Conservation (phyloP, 2,329 filamentous ascomycete species). For the Fusarium irregulare region DNA sequence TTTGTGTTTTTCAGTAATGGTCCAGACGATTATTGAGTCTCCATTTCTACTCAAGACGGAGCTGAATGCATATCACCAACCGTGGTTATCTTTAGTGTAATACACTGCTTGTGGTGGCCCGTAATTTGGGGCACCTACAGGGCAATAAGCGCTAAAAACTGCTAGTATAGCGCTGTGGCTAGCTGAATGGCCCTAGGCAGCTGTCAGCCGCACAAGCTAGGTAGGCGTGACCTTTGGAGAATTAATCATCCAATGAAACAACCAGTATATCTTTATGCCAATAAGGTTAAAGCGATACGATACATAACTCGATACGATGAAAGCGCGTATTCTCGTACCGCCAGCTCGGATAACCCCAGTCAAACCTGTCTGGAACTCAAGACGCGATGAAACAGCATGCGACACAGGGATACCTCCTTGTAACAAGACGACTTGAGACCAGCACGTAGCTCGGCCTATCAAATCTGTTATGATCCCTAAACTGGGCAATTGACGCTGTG, state of each 20-base stretch:
- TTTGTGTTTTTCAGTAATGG: too few relatives aligned
- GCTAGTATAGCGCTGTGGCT: neutral
- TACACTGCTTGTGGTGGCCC: too few relatives aligned
- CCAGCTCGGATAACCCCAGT: neutral
- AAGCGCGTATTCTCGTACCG: neutral
- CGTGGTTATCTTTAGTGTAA: neutral
- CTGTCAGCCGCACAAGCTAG: neutral
- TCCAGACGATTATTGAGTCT: too few relatives aligned
- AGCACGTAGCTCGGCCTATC: neutral
- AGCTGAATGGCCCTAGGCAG: neutral
- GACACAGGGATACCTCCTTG: constrained; percentile 22
- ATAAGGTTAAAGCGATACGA: neutral
- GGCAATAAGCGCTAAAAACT: neutral
- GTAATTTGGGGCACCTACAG: neutral
- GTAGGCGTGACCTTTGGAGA: neutral
- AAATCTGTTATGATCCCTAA: neutral
- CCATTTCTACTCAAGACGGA: too few relatives aligned
- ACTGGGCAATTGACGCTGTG: too few relatives aligned
- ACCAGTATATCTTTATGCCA: neutral
- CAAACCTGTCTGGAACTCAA: neutral
- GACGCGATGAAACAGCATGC: constrained; percentile 16
- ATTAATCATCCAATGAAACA: accelerated
- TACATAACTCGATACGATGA: neutral
- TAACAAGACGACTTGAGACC: neutral
- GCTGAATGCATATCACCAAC: too few relatives aligned